Base-by-base conservation (phyloP, 352 stramenopile genomes). In the Phytophthora nicotianae region DNA sequence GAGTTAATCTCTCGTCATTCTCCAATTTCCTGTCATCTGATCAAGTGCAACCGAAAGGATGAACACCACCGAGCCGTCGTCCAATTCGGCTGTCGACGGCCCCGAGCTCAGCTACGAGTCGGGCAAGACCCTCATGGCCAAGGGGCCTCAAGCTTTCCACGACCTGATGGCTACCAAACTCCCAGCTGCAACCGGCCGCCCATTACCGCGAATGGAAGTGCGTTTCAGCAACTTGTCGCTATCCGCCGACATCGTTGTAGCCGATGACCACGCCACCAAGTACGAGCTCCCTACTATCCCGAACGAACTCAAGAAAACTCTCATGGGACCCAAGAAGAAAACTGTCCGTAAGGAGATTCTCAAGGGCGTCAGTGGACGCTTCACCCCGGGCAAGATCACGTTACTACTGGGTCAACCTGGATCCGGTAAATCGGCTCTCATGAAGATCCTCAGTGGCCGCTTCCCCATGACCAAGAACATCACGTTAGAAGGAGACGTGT, bases 61-160 rank as follows among this genome's bases (percentile, higher is more conserved):
- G 50, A 57, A 57, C 37, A 38, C 35, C 5, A 57, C 50, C 19
- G 50, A 57, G 50, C 50, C 49, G 23, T 56, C 35, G 50, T 57
- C 50, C 50, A 48, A 42, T 27, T 57, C 50, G 50, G 46, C 42
- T 17, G 38, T 45, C 50, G 38, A 50, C 40, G 27, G 51, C 1
- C 52, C 52, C 20, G 53, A 62, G 53, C 53, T 54, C 53, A 62
- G 53, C 23, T 62, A 47, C n/a, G 53, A 62, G 29, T 62, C 57
- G 4, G 64, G 50, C 45, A 59, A 68, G 43, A 53, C 23, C 10
- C 57, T 73, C 27, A 60, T 77, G 43, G 54, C 55, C 48, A 29
- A 77, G 2, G 65, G 69, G 1, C 66, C 70, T 11, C 50, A 73
- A 19, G 58, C 42, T 29, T 60, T 75, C 24, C 68, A 77, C 21